Base-by-base conservation (phyloP, 495 filamentous ascomycete genomes). In the Ramalina intermedia region DNA sequence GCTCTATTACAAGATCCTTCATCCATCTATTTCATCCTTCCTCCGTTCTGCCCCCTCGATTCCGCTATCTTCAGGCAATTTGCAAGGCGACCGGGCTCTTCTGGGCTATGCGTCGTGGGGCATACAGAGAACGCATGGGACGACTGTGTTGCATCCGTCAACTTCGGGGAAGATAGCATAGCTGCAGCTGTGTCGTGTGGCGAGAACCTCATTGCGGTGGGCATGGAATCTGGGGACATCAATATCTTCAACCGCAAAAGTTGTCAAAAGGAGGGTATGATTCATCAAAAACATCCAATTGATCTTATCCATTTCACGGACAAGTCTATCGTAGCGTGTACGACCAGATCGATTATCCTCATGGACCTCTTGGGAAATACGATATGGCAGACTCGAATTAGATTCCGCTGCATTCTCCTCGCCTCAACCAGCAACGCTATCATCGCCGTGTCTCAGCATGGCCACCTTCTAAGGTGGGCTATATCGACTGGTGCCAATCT, bases 1-100 rank as follows among this genome's bases (percentile, higher is more conserved):
- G 27, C 27, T 43, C 55, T 67, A 7, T 39, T 52, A 9, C 48
- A 21, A 12, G 56, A 49, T 16, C 63, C 62, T 1, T 37, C 55
- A 14, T 48, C 62, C 2, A 63, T 67, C n/a, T 58, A 64, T 49
- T 56, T 40, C 2, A 45, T 66, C 1, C 57, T 65, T 37, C 62
- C 50, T 3, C 58, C 60, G 8, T 54, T 70, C 37, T 70, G 64
- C 55, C 67, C 66, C 6, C 43, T 48, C 13, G 55, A 56, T 23
- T 66, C 65, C 26, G 47, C 50, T 14, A 55, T 67, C 18, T 56
- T 52, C 35, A 62, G 49, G 43, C 38, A 60, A 36, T 54, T 41
- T 41, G 47, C 44, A 49, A 47, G 26, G 14, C 39, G 17, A 23
- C 53, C 41, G 23, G 48, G 55, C 27, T 11, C 29, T 33, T 33